Base-by-base conservation (phyloP, 164 flowering plant species). In the Stephania cephalantha region DNA sequence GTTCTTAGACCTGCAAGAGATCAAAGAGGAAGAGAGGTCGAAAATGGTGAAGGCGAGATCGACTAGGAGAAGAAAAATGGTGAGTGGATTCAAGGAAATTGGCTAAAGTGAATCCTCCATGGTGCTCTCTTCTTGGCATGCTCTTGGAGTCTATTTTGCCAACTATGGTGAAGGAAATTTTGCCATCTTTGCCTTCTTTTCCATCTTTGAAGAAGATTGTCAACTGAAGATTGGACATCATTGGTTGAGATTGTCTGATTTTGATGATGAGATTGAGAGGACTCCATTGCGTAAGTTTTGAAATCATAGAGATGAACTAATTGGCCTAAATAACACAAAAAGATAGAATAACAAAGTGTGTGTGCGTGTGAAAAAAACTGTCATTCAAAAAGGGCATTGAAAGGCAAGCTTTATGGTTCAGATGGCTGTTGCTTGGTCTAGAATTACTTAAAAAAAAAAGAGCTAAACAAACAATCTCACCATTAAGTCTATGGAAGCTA, bases 21-120 rank as follows among this genome's bases (percentile, higher is more conserved):
- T 20, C n/a, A 86, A 13, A 17, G 92, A 84, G 2, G 86, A 82
- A 2, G 94, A 85, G 69, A 90, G 89, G 72, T 90, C 92, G 13
- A 85, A 79, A 52, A 82, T 64, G 0, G 88, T 85, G 67, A 88
- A 18, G 68, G 82, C 66, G 25, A 88, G 85, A 74, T 90, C 92
- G 0, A 78, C 7, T 13, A 84, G 71, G 50, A 90, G 90, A 48
- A 90, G 82, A 0, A 48, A 67, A 53, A 90, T 71, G 9, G 86
- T 17, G 55, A 83, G 74, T 85, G 65, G 94, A 90, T 67, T 90
- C 88, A 7, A 90, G 81, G 76, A 90, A 70, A 4, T 77, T 75
- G 72, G 79, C 79, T n/a, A 88, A 88, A 72, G 30, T 77, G 74
- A 58, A 70, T 75, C 79, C 90, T 81, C 88, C 91, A 85, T 71